phyloP scores from a whole-genome alignment of 2,329 filamentous ascomycete species.

The Fonsecaea pedrosoi region DNA sequence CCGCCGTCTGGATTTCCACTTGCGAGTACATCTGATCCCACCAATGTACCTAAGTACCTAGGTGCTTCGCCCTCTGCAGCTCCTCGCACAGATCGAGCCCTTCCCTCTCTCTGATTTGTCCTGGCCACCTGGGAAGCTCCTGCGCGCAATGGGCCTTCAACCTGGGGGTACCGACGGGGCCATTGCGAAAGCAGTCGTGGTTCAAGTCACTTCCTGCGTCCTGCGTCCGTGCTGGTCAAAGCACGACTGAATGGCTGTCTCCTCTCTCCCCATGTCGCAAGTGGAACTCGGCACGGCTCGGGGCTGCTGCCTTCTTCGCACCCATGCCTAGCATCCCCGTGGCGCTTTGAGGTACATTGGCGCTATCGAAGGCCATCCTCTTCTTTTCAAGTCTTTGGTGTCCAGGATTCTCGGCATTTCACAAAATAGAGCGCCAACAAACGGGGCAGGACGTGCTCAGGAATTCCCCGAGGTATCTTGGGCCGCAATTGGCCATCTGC shows the following conservation, averaged over 20 bases:
- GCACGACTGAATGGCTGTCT: neutral
- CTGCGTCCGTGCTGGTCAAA: neutral
- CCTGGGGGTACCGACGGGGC: neutral
- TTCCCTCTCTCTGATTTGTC: neutral
- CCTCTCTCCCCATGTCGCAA: neutral
- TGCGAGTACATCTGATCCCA: conserved; percentile 21
- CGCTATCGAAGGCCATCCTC: neutral
- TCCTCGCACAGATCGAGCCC: neutral
- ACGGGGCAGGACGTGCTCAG: conserved; percentile 5
- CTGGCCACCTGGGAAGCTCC: neutral
- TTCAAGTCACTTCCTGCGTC: neutral
- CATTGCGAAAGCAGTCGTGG: neutral
- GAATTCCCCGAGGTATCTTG: conserved; percentile 5
- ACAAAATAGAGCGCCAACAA: neutral
- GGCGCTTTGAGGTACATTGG: neutral
- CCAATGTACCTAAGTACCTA: conserved; percentile 4
- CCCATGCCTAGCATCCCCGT: neutral
- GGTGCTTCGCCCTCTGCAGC: neutral
- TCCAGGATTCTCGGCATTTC: neutral
- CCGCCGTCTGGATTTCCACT: neutral
- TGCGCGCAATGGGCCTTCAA: neutral
- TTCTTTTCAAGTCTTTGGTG: neutral
- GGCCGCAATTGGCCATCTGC: neutral
- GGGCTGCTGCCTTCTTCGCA: conserved; percentile 28
- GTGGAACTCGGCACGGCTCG: conserved; percentile 28